phyloP scores from a whole-genome alignment of 73 alveolate species.

The Uronychia setigera region DNA sequence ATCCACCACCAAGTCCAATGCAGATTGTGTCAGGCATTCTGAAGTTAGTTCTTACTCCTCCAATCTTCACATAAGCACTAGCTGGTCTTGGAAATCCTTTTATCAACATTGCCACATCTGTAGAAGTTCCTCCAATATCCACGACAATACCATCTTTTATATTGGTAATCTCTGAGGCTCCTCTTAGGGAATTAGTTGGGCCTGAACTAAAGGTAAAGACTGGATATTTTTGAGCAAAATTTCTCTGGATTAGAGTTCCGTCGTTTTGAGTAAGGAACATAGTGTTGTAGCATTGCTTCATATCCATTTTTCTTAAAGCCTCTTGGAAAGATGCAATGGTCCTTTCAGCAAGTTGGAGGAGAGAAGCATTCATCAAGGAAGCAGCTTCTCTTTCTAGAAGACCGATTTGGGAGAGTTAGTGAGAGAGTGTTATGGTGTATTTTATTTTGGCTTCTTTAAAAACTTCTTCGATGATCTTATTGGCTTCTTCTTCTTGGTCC shows the following conservation, averaged over 20 bases:
- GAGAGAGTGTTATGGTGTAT: slow-evolving; percentile 13
- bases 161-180: slow-evolving; percentile 19
- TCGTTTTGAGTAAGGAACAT: slow-evolving; percentile 26
- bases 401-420: slow-evolving; percentile 13
- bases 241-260: slow-evolving; percentile 13
- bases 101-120: slow-evolving; percentile 6
- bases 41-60: slow-evolving; percentile 30
- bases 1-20: slow-evolving; percentile 20
- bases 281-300: background rate
- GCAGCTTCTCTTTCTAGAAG: slow-evolving; percentile 41
- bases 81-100: slow-evolving; percentile 25
- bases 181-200: slow-evolving; percentile 34
- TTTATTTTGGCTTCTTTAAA: background rate
- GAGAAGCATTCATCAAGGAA: slow-evolving; percentile 8
- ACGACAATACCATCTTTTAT: slow-evolving; percentile 18
- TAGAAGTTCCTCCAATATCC: slow-evolving; percentile 31
- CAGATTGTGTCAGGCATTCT: slow-evolving; percentile 24
- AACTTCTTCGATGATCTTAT: slow-evolving; percentile 7
- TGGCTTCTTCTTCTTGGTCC: slow-evolving; percentile 30
- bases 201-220: slow-evolving; percentile 17
- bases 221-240: slow-evolving; percentile 4
- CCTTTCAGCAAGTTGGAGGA: slow-evolving; percentile 14
- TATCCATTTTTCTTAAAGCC: background rate
- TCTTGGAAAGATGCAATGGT: background rate
- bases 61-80: slow-evolving; percentile 1